These are phyloP conservation scores for Serendipita indica DNA, from an alignment of 768 basidiomycete genomes.

Conservation along the genomic window DNA sequence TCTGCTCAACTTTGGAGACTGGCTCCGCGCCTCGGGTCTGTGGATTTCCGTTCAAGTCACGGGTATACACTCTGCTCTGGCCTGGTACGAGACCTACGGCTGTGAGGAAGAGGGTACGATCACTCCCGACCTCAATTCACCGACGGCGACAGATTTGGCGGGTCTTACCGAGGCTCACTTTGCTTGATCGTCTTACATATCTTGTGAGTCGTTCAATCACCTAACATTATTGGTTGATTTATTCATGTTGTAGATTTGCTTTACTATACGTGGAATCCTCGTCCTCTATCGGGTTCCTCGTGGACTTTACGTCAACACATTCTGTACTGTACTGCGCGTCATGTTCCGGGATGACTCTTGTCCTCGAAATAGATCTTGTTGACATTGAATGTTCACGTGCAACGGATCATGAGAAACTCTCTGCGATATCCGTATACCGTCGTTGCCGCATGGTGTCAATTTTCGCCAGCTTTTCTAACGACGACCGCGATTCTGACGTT, in stretches of 20 bases:
- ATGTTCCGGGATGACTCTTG: too few relatives aligned
- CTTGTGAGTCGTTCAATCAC: not conserved
- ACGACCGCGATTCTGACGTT: constrained; percentile 31
- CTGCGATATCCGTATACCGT: constrained; percentile 49
- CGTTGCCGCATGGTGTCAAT: constrained; percentile 51
- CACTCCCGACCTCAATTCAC: not conserved
- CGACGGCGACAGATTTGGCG: not conserved
- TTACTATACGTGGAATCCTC: not conserved
- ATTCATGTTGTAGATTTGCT: too few relatives aligned
- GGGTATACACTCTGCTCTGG: not conserved
- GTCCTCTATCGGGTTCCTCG: too few relatives aligned
- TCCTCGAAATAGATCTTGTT: not conserved
- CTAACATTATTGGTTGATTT: not conserved
- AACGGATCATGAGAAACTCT: not conserved
- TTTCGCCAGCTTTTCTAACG: constrained; percentile 40
- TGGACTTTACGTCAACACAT: too few relatives aligned
- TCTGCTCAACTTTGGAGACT: constrained; percentile 1
- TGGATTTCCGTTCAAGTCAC: constrained; percentile 1
- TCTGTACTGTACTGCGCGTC: too few relatives aligned
- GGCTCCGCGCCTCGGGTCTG: not conserved
- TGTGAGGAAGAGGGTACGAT: not conserved
- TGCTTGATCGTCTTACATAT: not conserved
- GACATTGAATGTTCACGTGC: not conserved
- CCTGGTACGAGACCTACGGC: not conserved
- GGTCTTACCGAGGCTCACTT: not conserved